Evolutionary conservation across 805 yeast genomes (phyloP), one percentile per base, ranked within the genome.

Genomic region (Metschnikowia cubensis): DNA sequence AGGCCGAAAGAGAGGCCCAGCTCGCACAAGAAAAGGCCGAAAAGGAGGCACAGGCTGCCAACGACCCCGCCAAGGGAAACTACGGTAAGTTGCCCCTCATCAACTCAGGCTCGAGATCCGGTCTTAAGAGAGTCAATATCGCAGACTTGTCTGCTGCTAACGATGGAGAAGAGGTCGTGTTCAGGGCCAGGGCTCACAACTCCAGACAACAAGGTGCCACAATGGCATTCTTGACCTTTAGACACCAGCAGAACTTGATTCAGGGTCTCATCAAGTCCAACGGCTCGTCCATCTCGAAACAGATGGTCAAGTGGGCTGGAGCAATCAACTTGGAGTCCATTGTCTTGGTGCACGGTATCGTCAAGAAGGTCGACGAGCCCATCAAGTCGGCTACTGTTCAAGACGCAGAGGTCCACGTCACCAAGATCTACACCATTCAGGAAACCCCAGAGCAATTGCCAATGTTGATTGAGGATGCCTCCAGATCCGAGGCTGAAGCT

Each of bases 181-280:
- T 95, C 75, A 84, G 99, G 73, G 98, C 98, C 42, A 83, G 99
- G 74, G 80, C 91, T 41, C 98, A 94, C 71, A 89, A 84, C 54
- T 81, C 92, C 13, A 87, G 99, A 76, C 87, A 89, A 66, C 98
- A 92, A 70, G 96, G 97, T 69, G 96, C 96, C 63, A 90, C 95
- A 57, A 84, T 94, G 86, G 81, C 87, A 48, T 94, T 94, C 69
- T 72, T 92, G 61, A 83, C 96, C 22, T 83, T 94, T 61, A 87
- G 99, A 76, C 99, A 94, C 76, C 96, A 89, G 73, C 98, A 92
- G 77, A 96, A 87, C 51, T 77, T 94, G 54, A 75, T 91, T 56
- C 89, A 85, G 65, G 85, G 87, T 53, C 83, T 86, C 62, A 81
- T 82, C 62, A 83, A 83, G 54, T 73, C 84, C 42, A 68, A 65